Evolutionary conservation across 257 asterid species (phyloP), one percentile per base, ranked within the genome.

Genomic region (Linderniella brevidens): DNA sequence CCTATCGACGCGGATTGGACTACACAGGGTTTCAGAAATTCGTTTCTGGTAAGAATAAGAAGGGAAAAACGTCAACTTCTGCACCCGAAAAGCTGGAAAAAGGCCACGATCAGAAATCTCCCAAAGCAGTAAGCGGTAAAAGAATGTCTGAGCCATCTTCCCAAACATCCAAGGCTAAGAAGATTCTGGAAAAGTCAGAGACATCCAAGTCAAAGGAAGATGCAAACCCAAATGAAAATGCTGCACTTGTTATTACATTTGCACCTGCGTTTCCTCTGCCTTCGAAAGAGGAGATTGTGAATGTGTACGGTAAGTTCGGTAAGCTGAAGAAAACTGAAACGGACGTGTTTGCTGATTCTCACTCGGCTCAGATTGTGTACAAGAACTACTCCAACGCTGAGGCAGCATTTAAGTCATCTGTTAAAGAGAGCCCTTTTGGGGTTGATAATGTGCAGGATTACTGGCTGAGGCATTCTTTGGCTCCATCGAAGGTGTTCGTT

Each of bases 221-320:
- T 55, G 66, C 17, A 37, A 50, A 60, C 51, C 47, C 53, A 9
- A 40, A 19, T n/a, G 55, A 35, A 37, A 56, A 47, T 45, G 60
- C 59, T 19, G 35, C 65, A 60, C 77, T 76, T 38, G 18, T 61
- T 37, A 43, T 85, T 50, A 25, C 68, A 15, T 80, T 85, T 65
- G 7, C 67, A 1, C 58, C 77, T 40, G 82, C 50, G 38, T 53
- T 55, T 53, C 54, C 70, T 20, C 48, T 84, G 63, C 93, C 95
- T 37, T 62, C 84, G 10, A 76, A 68, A 68, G 71, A 75, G 47
- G 82, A 75, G 11, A 52, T 75, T 44, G 17, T 71, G 44, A 50
- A 18, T 45, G 53, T 41, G 37, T 80, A 62, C 49, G 54, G 63
- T 54, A 65, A 68, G 60, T 84, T 63, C 48, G 95, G 93, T 39